These are phyloP conservation scores for Plasmodium relictum DNA, from an alignment of 169 alveolate species.

Conservation along the genomic window DNA sequence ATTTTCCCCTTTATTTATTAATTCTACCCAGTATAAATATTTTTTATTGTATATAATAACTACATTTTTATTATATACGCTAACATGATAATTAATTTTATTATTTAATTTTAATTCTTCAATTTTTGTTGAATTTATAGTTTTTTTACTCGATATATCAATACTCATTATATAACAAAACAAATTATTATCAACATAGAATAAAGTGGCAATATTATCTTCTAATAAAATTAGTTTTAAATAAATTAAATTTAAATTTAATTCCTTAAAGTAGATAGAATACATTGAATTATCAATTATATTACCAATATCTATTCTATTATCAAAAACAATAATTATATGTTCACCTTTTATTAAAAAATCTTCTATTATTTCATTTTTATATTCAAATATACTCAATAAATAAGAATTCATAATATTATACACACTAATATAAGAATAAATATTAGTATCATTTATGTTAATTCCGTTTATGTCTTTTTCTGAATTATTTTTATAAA, in stretches of 20 bases:
- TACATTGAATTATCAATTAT: constrained; percentile 11
- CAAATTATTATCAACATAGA: constrained; percentile 45
- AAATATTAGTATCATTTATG: constrained; percentile 14
- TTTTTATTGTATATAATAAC: constrained; percentile 50
- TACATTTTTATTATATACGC: constrained; percentile 24
- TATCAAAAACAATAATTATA: constrained; percentile 19
- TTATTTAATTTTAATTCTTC: constrained; percentile 9
- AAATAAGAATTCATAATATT: constrained; percentile 11
- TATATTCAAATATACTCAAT: constrained; percentile 43
- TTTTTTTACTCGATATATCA: constrained; percentile 7
- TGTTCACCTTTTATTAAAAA: constrained; percentile 50
- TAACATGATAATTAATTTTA: not conserved
- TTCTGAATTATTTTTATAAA: constrained; percentile 9
- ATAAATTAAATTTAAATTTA: constrained; percentile 40
- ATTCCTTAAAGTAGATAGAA: constrained; percentile 36
- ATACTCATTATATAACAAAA: constrained; percentile 10
- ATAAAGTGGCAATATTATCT: constrained; percentile 1
- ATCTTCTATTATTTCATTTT: constrained; percentile 49
- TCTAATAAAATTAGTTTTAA: constrained; percentile 10
- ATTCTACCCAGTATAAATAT: constrained; percentile 45
- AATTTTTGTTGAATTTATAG: constrained; percentile 22
- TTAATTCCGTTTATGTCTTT: not conserved
- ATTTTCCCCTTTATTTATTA: constrained; percentile 13
- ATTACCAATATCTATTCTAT: constrained; percentile 64
- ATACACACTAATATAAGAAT: constrained; percentile 53